Conservation (phyloP, 2,329 filamentous ascomycete species). For the Penicillium sp. region DNA sequence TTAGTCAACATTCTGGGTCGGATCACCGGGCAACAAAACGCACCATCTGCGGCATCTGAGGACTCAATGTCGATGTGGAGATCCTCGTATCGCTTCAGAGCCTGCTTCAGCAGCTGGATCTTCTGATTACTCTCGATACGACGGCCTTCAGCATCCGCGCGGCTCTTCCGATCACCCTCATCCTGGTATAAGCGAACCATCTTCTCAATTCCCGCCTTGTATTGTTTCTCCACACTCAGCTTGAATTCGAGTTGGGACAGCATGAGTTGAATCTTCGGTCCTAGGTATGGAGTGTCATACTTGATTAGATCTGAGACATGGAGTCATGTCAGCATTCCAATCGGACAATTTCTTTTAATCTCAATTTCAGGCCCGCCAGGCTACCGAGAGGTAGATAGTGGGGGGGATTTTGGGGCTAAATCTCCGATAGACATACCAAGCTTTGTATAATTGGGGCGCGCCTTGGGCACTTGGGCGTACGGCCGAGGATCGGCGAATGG, state of each 20-base stretch:
- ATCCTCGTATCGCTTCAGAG: constrained; percentile 94
- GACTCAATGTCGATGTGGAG: constrained; percentile 90
- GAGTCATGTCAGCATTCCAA: constrained; percentile 22
- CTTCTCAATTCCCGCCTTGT: constrained; percentile 98
- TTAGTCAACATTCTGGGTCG: constrained; percentile 26
- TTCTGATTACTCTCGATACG: constrained; percentile 97
- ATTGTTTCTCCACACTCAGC: constrained; percentile 97
- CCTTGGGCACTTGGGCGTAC: constrained; percentile 67
- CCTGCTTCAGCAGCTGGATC: constrained; percentile 92
- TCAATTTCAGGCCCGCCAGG: not conserved
- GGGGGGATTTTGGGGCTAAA: not conserved
- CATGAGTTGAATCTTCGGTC: constrained; percentile 98
- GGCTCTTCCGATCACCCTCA: constrained; percentile 95
- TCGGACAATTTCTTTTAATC: not conserved
- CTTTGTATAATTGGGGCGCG: constrained; percentile 90
- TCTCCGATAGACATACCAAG: constrained; percentile 64
- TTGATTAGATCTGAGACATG: constrained; percentile 83
- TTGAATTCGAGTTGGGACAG: constrained; percentile 98
- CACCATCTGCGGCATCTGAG: constrained; percentile 78
- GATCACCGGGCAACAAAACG: constrained; percentile 25
- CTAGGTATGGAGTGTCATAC: constrained; percentile 93
- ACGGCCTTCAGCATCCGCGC: constrained; percentile 84
- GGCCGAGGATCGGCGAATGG: constrained; percentile 76
- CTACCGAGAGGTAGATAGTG: not conserved
- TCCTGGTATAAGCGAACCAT: constrained; percentile 98